Percentiles rank a stretch among this genome's conserved stretches.
Evolutionary conservation across 768 basidiomycete genomes (phyloP).

Genomic region (Boletus barrowsii): DNA sequence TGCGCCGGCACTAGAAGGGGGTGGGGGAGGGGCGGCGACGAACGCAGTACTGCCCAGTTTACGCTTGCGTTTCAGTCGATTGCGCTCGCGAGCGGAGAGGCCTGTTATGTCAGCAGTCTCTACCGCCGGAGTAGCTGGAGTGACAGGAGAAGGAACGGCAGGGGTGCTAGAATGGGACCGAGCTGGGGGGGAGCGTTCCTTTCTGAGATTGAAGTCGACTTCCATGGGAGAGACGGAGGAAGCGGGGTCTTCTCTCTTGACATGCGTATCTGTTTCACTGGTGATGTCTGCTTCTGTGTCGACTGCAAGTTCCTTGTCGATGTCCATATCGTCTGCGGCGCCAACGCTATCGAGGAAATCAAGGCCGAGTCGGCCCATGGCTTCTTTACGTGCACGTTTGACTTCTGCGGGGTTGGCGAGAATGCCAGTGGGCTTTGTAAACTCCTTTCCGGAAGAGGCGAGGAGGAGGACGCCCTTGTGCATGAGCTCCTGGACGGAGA

Average conservation of each 20-base stretch:
- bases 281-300: constrained; percentile 51
- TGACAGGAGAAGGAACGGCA: constrained; percentile 47
- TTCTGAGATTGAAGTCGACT: constrained; percentile 38
- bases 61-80: constrained; percentile 91
- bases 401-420: constrained; percentile 75
- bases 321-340: constrained; percentile 73
- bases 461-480: constrained; percentile 76
- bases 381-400: constrained; percentile 83
- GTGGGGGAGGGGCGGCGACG: constrained; percentile 64
- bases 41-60: constrained; percentile 83
- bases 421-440: constrained; percentile 68
- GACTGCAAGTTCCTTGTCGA: constrained; percentile 76
- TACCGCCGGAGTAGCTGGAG: constrained; percentile 32
- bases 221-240: constrained; percentile 43
- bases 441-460: constrained; percentile 94
- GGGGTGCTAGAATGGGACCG: constrained; percentile 46
- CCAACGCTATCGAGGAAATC: constrained; percentile 79
- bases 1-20: constrained; percentile 54
- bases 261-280: constrained; percentile 37
- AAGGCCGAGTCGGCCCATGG: constrained; percentile 83
- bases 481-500: constrained; percentile 76
- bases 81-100: constrained; percentile 89
- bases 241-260: constrained; percentile 39
- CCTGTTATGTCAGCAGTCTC: constrained; percentile 47
- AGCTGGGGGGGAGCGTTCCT: constrained; percentile 39